A percentile compares a stretch with the other conserved stretches of the same genome.
Conservation (phyloP, 1,284 basidiomycete genomes). For the Rhodotorula sp. region DNA sequence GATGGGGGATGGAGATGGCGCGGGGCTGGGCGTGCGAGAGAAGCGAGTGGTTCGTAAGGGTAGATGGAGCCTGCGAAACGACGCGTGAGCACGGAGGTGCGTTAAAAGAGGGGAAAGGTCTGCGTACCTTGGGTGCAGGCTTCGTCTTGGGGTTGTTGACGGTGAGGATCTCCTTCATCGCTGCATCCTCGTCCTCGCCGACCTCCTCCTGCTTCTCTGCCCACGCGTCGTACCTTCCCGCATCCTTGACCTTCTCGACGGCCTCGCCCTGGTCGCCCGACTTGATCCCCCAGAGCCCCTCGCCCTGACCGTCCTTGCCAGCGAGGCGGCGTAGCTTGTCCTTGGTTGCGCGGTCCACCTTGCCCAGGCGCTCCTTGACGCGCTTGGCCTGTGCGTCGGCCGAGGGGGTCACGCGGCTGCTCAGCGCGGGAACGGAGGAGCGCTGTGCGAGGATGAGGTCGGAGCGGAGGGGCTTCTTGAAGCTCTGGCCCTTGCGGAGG, state of each 20-base stretch:
- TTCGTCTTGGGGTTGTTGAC: constrained; percentile 4
- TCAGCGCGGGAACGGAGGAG: constrained; percentile 73
- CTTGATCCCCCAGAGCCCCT: constrained; percentile 66
- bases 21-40: constrained; percentile 50
- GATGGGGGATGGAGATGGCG: constrained; percentile 73
- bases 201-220: constrained; percentile 50
- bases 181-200: constrained; percentile 55
- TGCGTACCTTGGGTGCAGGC: constrained; percentile 31
- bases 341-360: constrained; percentile 82
- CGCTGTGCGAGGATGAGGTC: constrained; percentile 79
- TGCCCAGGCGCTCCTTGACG: constrained; percentile 69
- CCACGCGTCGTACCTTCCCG: constrained; percentile 77
- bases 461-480: constrained; percentile 64
- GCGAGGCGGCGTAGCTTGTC: constrained; percentile 72
- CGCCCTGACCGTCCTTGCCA: constrained; percentile 65
- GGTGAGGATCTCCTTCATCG: constrained; percentile 46
- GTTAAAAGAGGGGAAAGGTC: neutral
- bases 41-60: constrained; percentile 40
- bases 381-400: constrained; percentile 41
- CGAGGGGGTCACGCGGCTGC: constrained; percentile 29
- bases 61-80: constrained; percentile 23
- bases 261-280: constrained; percentile 57
- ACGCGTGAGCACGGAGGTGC: neutral
- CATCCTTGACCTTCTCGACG: constrained; percentile 66
- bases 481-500: constrained; percentile 36